Percentiles rank a stretch among this genome's conserved stretches.
phyloP scores from a whole-genome alignment of 2,329 filamentous ascomycete genomes.

The Trichoderma citrinoviride region DNA sequence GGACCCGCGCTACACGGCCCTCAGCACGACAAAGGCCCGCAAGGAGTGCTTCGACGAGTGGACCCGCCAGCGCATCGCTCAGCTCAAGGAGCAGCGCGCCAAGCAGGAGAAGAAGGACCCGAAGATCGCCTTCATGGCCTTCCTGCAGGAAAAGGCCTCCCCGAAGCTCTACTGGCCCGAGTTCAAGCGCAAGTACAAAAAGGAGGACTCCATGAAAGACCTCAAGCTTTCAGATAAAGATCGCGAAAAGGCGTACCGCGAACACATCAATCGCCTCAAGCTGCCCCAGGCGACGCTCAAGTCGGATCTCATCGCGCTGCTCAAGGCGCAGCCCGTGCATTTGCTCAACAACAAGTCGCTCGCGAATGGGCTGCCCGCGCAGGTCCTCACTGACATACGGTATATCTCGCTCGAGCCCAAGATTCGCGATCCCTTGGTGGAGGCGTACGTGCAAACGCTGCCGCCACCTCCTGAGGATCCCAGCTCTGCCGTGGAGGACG shows the following conservation, averaged over 20 bases:
- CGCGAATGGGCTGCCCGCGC: conserved; percentile 56
- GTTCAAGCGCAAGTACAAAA: conserved; percentile 87
- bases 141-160: conserved; percentile 78
- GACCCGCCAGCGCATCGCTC: conserved; percentile 72
- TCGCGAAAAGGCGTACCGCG: conserved; percentile 74
- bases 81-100: conserved; percentile 68
- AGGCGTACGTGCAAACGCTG: conserved; percentile 63
- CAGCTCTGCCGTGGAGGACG: conserved; percentile 46
- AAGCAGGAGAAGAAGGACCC: conserved; percentile 80
- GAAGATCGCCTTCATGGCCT: conserved; percentile 73
- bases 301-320: conserved; percentile 63
- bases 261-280: conserved; percentile 66
- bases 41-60: conserved; percentile 83
- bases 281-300: conserved; percentile 65
- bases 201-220: conserved; percentile 77
- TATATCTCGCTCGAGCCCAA: conserved; percentile 64
- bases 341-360: conserved; percentile 59
- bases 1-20: conserved; percentile 80
- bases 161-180: conserved; percentile 97
- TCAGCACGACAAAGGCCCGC: conserved; percentile 76
- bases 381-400: conserved; percentile 63
- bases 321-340: conserved; percentile 59
- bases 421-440: conserved; percentile 62
- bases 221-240: conserved; percentile 69
- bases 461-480: conserved; percentile 53